These are phyloP conservation scores for Gardenia jasminoides DNA, from an alignment of 257 asterid genomes.

Conservation along the genomic window DNA sequence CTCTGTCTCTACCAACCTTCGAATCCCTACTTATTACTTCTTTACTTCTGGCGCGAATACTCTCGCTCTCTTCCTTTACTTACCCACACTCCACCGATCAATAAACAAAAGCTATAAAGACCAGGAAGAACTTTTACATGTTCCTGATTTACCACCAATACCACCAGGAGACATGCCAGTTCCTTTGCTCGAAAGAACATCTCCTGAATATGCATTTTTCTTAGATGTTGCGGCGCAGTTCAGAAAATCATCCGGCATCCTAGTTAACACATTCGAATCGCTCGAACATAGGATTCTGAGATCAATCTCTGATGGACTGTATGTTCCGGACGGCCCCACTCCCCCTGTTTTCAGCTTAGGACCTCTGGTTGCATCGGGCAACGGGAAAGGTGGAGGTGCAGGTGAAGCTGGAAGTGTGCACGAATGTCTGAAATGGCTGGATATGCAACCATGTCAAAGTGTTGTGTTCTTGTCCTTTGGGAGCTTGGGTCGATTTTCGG, in stretches of 20 bases:
- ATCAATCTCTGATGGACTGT: constrained; percentile 37
- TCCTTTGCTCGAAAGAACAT: constrained; percentile 34
- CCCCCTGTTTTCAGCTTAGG: constrained; percentile 67
- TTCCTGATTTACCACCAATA: constrained; percentile 49
- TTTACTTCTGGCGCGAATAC: constrained; percentile 42
- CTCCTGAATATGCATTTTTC: constrained; percentile 26
- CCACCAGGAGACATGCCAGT: constrained; percentile 40
- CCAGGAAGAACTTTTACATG: constrained; percentile 27
- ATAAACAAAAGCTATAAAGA: constrained; percentile 39
- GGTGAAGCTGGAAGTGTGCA: constrained; percentile 18
- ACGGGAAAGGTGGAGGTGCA: background rate
- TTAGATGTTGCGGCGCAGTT: constrained; percentile 9
- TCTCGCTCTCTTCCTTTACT: constrained; percentile 28
- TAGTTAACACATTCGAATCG: constrained; percentile 48
- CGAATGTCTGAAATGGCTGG: constrained; percentile 58
- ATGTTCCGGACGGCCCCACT: constrained; percentile 34
- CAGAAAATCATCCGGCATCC: constrained; percentile 33
- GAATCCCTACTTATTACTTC: constrained; percentile 46
- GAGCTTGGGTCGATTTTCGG: constrained; percentile 42
- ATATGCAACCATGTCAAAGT: constrained; percentile 47
- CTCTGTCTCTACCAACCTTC: constrained; percentile 28
- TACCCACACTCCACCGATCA: constrained; percentile 31
- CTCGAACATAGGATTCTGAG: constrained; percentile 34
- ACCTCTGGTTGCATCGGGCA: constrained; percentile 37
- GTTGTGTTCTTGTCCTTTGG: constrained; percentile 64